Base-by-base conservation (phyloP, 2,329 filamentous ascomycete species). In the Catunica adiposa region DNA sequence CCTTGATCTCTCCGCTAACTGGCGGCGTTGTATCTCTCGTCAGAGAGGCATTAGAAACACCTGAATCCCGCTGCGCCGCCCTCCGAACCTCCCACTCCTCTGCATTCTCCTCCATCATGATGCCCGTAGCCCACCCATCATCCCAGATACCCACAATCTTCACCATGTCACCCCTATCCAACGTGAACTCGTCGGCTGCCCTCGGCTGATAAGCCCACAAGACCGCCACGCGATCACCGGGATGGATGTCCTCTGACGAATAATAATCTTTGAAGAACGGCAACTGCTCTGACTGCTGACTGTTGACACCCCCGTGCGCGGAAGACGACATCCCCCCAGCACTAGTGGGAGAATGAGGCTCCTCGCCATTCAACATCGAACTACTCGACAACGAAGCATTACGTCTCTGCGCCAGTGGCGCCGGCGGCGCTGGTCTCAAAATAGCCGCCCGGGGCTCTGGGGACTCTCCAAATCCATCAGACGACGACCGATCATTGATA, bases 61-160 rank as follows among this genome's bases (percentile, higher is more conserved):
- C 92, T 63, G 90, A 97, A 69, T 98, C 92, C 59, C 92, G 80
- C 65, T 94, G 89, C 34, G 81, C 73, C 63, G 86, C 82, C 63
- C 80, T 79, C 60, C 83, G 78, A 46, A 78, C 76, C 62, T 94
- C 86, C 82, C 88, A 96, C 61, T 96, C 87, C 59, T 97, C 90
- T 1, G 89, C 89, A 56, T 80, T 78, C 63, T 94, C 86, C 55
- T 83, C 77, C 56, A 94, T 72, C 65, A 94, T 76, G 56, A 96
- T 78, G 63, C 92, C 92, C 1, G 92, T 98, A 9, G 92, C 92
- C 92, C 92, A 98, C 50, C 92, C 92, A 66, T 98, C 92, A 64
- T 98, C 92, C 92, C 92, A 98, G 62, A 98, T 98, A 60, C 92
- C 92, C 31, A 97, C 84, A 14, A 98, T 83, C 71, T 96, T 97